phyloP scores from a whole-genome alignment of 345 rosid genomes.

The Eucalyptus erythrocorys region DNA sequence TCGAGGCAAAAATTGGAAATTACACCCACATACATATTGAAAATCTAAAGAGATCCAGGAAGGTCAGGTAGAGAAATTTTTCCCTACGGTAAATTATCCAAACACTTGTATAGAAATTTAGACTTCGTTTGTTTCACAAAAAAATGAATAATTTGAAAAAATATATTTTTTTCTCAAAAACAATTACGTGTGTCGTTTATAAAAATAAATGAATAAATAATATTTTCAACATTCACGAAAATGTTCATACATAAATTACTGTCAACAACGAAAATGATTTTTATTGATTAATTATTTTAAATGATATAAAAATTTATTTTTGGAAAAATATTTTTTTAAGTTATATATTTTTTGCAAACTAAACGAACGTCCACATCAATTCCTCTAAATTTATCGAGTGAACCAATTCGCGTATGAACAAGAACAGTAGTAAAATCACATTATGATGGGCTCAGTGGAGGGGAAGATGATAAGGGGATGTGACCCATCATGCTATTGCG shows the following conservation, averaged over 20 bases:
- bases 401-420: not conserved
- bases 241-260: no score
- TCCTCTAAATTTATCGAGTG: not conserved
- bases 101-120: not conserved
- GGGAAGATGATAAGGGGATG: not conserved
- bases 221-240: no score
- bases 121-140: fast-evolving
- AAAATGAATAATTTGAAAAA: no score
- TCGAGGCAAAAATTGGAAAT: not conserved
- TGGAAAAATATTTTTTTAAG: no score
- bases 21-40: not conserved
- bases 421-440: not conserved
- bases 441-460: not conserved
- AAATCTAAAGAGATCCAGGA: not conserved
- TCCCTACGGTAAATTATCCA: not conserved
- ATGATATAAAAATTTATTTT: not conserved
- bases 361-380: not conserved
- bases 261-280: no score
- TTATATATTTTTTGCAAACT: no score
- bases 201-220: no score
- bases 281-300: no score
- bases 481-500: not conserved
- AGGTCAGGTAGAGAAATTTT: not conserved
- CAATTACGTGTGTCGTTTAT: fast-evolving
- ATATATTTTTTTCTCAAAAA: no score